Base-by-base conservation (phyloP, 257 asterid genomes). In the Primulina huaijiensis region DNA sequence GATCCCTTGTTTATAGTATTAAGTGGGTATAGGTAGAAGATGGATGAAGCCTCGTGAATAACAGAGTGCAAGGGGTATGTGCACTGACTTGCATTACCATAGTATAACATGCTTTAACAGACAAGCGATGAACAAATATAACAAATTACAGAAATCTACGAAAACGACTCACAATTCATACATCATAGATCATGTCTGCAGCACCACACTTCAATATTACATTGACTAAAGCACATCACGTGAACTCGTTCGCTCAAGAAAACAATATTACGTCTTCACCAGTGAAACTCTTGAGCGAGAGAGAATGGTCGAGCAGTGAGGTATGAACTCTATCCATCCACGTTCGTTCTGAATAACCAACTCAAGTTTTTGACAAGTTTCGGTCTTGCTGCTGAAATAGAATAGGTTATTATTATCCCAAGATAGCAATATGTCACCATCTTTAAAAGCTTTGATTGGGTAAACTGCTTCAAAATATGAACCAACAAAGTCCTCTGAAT, bases 341-440 rank as follows among this genome's bases (percentile, higher is more conserved):
- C 8, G 8, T 1, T 1, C 0, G 0, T 5, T 12, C 34, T 6
- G 23, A 33, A 8, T 53, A 4, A 52, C 38, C 34, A 72, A 29
- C 17, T 55, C 72, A 9, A 73, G 57, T 0, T 21, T 3, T 7
- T 8, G 27, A 63, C 53, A 34, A 14, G 74, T 66, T 81, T 68
- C 66, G 43, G 21, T 74, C 72, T 40, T 46, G 17, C 68, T 68
- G 38, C 67, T 29, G 74, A 68, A 77, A 14, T 72, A 80, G 62
- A 80, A 76, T 29, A 82, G 27, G 53, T 2, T n/a, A n/a, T 17
- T 46, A 59, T 83, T 82, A 17, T 62, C 55, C 79, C 79, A 77
- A 2, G 73, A 46, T 59, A 83, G 64, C 77, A 83, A 75, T 12
- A 81, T 65, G 4, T 73, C 85, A 14, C 87, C 90, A 70, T 83